These are phyloP conservation scores for Neurospora sp. DNA, from an alignment of 495 filamentous ascomycete genomes.

Conservation along the genomic window DNA sequence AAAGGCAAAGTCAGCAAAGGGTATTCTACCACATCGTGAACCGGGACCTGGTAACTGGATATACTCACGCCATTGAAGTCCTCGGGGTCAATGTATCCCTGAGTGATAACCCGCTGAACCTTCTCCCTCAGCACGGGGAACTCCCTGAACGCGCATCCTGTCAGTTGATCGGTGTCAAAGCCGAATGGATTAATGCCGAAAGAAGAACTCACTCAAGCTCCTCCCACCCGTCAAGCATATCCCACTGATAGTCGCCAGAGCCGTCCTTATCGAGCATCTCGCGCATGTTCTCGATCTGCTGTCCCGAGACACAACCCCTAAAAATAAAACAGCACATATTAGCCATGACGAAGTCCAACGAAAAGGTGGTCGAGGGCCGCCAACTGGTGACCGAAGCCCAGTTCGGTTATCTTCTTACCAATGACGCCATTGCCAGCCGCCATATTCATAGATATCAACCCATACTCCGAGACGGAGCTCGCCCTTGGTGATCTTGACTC, in stretches of 20 bases:
- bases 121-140: slow-evolving; percentile 48
- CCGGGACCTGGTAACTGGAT: neutral
- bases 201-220: slow-evolving; percentile 42
- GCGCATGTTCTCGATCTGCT: slow-evolving; percentile 46
- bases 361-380: slow-evolving; percentile 1
- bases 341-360: neutral
- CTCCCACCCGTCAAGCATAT: slow-evolving; percentile 59
- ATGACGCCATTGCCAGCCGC: slow-evolving; percentile 59
- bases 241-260: slow-evolving; percentile 30
- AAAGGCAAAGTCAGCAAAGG: slow-evolving; percentile 9
- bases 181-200: neutral
- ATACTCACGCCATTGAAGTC: slow-evolving; percentile 68
- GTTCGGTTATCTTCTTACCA: slow-evolving; percentile 45
- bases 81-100: slow-evolving; percentile 64
- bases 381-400: neutral
- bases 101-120: slow-evolving; percentile 47
- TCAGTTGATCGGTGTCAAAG: neutral
- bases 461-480: slow-evolving; percentile 61
- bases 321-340: neutral
- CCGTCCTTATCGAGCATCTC: slow-evolving; percentile 24
- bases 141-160: slow-evolving; percentile 6
- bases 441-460: slow-evolving; percentile 41
- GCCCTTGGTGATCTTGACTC: slow-evolving; percentile 64
- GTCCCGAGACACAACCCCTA: slow-evolving; percentile 76
- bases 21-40: neutral